These are phyloP conservation scores for Paramyrothecium roridum DNA, from an alignment of 2,329 filamentous ascomycete species.

Conservation along the genomic window DNA sequence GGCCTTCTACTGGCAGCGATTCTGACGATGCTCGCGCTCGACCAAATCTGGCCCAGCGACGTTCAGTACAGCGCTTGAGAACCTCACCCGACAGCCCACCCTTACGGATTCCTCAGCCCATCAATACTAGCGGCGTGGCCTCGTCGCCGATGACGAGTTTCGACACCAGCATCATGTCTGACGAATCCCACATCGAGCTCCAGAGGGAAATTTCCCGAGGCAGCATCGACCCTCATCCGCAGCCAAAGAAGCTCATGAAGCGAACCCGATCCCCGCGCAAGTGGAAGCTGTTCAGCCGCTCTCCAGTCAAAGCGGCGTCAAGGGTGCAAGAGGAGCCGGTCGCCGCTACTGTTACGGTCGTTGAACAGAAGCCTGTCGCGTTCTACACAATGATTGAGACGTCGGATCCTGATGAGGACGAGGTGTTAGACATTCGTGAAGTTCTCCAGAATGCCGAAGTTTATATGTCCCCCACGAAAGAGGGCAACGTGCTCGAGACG, in stretches of 20 bases:
- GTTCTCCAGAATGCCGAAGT: constrained; percentile 49
- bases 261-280: constrained; percentile 53
- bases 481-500: not conserved
- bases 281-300: constrained; percentile 62
- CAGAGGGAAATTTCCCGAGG: constrained; percentile 30
- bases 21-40: constrained; percentile 46
- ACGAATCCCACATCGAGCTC: constrained; percentile 48
- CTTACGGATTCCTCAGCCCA: constrained; percentile 50
- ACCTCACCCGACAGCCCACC: constrained; percentile 37
- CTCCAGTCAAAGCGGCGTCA: constrained; percentile 38
- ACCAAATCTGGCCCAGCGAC: constrained; percentile 50
- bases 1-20: constrained; percentile 56
- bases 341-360: constrained; percentile 44
- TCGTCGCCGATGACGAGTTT: constrained; percentile 53
- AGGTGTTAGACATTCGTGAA: constrained; percentile 34
- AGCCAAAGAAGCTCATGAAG: constrained; percentile 54
- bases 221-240: constrained; percentile 21
- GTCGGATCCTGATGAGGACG: constrained; percentile 50
- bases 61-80: constrained; percentile 51
- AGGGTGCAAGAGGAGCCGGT: constrained; percentile 39
- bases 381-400: constrained; percentile 63
- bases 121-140: constrained; percentile 39
- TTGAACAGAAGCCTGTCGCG: constrained; percentile 49
- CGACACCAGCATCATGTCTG: constrained; percentile 55
- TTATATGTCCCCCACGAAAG: constrained; percentile 18